Conservation (phyloP, 768 basidiomycete species). For the Collybiopsis luxurians region DNA sequence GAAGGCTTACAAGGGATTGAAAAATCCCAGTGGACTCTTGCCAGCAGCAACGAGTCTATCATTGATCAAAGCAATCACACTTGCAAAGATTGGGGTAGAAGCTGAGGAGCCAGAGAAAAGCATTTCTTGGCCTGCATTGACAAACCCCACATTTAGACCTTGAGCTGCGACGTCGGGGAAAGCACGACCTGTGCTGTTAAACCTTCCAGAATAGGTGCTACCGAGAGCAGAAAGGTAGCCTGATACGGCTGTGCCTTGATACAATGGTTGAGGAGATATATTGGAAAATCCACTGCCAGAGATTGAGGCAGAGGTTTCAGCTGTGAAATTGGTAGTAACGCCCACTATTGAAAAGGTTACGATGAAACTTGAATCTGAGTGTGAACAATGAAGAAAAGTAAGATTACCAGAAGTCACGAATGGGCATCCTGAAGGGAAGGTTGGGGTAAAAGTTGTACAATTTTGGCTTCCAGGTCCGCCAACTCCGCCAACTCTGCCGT, state of each 20-base stretch:
- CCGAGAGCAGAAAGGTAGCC: slow-evolving; percentile 22
- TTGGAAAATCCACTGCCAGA: slow-evolving; percentile 55
- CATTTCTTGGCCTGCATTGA: slow-evolving; percentile 17
- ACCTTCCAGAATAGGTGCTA: slow-evolving; percentile 38
- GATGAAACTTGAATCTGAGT: background rate
- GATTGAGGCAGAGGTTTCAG: slow-evolving; percentile 41
- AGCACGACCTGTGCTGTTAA: slow-evolving; percentile 35
- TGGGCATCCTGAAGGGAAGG: slow-evolving; percentile 52
- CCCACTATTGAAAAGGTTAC: slow-evolving; percentile 25
- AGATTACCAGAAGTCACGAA: slow-evolving; percentile 18
- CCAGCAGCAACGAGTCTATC: slow-evolving; percentile 34
- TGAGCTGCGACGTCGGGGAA: slow-evolving; percentile 49
- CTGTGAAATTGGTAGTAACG: slow-evolving; percentile 38
- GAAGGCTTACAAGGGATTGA: slow-evolving; percentile 28
- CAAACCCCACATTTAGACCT: slow-evolving; percentile 19
- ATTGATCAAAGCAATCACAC: slow-evolving; percentile 43
- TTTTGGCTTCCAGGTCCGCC: slow-evolving; percentile 3
- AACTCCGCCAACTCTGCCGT: slow-evolving; percentile 29
- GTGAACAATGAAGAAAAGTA: background rate
- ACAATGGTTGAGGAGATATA: slow-evolving; percentile 28
- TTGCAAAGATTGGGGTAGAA: slow-evolving; percentile 43
- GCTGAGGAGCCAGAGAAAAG: slow-evolving; percentile 44
- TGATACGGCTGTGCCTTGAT: slow-evolving; percentile 22
- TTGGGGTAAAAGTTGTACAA: slow-evolving; percentile 21
- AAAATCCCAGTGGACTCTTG: slow-evolving; percentile 32